Evolutionary conservation across 2,329 filamentous ascomycete species (phyloP).

Genomic region (Karstenula rhodostoma): DNA sequence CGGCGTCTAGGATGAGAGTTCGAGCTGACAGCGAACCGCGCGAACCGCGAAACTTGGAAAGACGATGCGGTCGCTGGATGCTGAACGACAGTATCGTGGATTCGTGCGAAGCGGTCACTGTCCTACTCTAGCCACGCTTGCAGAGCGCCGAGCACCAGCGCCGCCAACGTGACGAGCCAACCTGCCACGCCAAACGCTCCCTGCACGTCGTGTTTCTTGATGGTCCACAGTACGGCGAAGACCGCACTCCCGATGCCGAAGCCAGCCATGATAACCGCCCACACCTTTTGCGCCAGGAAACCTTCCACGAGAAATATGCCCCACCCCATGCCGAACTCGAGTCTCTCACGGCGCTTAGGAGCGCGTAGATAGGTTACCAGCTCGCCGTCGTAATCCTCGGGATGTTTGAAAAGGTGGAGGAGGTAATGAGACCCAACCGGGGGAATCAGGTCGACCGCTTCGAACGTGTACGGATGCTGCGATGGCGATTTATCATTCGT

Average conservation of each 20-base stretch:
- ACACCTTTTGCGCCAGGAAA: constrained; percentile 48
- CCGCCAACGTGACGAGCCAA: constrained; percentile 47
- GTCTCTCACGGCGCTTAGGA: constrained; percentile 42
- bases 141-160: constrained; percentile 41
- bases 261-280: constrained; percentile 37
- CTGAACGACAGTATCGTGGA: background rate
- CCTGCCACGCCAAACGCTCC: constrained; percentile 52
- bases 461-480: constrained; percentile 46
- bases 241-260: constrained; percentile 44
- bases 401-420: constrained; percentile 51
- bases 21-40: background rate
- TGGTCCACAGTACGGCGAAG: constrained; percentile 47
- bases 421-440: constrained; percentile 50
- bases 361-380: constrained; percentile 47
- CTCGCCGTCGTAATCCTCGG: constrained; percentile 51
- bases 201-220: constrained; percentile 45
- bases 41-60: background rate
- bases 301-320: constrained; percentile 51
- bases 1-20: background rate
- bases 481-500: constrained; percentile 30
- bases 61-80: background rate
- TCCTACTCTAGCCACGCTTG: constrained; percentile 43
- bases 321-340: constrained; percentile 50
- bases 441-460: constrained; percentile 48
- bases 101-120: background rate